Percentiles rank a stretch among this genome's conserved stretches.
Evolutionary conservation across 139 green algal genomes (phyloP).

Genomic region (Deuterostichococcus epilithicus): DNA sequence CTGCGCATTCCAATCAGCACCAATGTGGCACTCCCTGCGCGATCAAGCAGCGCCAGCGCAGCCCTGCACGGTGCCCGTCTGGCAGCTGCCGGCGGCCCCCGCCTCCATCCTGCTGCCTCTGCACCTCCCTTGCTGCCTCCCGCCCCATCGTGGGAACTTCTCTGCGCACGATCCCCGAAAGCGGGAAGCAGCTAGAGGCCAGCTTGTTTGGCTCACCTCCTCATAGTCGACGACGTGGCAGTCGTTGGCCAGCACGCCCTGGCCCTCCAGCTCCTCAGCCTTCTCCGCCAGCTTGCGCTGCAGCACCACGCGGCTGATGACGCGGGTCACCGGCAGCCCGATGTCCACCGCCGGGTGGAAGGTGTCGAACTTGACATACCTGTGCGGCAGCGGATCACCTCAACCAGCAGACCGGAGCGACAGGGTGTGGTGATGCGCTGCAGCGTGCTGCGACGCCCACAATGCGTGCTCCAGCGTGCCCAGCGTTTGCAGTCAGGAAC

Average conservation of each 20-base stretch:
- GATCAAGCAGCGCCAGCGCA: too few relatives aligned
- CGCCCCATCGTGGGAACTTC: too few relatives aligned
- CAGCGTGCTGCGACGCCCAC: neutral
- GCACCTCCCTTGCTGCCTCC: too few relatives aligned
- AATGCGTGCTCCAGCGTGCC: neutral
- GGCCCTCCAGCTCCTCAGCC: conserved; percentile 29
- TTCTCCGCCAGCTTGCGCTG: conserved; percentile 61
- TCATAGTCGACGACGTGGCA: conserved; percentile 57
- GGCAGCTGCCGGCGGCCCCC: too few relatives aligned
- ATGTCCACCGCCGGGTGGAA: conserved; percentile 85
- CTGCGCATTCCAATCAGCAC: too few relatives aligned
- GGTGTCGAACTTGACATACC: conserved; percentile 98
- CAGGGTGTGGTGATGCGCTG: neutral
- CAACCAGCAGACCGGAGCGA: neutral
- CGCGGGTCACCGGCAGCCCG: conserved; percentile 89
- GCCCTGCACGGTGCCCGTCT: too few relatives aligned
- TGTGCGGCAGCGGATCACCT: conserved; percentile 19
- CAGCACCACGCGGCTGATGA: conserved; percentile 83
- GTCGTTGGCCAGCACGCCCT: conserved; percentile 59
- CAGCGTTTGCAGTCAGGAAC: neutral
- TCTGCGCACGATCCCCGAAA: too few relatives aligned
- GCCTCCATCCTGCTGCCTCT: too few relatives aligned
- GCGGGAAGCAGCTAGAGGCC: neutral
- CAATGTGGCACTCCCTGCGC: too few relatives aligned
- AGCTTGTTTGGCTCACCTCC: conserved; percentile 25